These are phyloP conservation scores for Hypseocharis bilobata DNA, from an alignment of 441 rosid species.

Conservation along the genomic window DNA sequence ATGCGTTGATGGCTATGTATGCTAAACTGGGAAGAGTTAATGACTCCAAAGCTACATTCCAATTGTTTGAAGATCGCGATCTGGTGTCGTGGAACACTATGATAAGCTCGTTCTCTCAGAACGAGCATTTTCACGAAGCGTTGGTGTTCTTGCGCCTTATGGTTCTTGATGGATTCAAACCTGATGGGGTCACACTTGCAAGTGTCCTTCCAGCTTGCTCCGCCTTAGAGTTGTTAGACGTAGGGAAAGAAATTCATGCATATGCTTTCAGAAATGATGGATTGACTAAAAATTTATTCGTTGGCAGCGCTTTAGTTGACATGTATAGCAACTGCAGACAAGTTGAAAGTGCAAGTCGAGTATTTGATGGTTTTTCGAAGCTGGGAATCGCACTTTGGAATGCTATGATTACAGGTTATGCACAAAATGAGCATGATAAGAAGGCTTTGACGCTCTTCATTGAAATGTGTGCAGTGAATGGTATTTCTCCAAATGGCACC, in stretches of 20 bases:
- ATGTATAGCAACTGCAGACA: conserved; percentile 73
- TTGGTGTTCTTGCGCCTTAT: conserved; percentile 38
- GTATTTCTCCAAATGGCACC: conserved; percentile 61
- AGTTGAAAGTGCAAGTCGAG: conserved; percentile 50
- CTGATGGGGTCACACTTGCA: conserved; percentile 67
- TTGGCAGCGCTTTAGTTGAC: conserved; percentile 81
- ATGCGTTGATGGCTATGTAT: conserved; percentile 72
- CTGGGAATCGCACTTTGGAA: conserved; percentile 61
- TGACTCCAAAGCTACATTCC: conserved; percentile 38
- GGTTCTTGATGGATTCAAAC: conserved; percentile 51
- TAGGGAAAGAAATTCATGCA: conserved; percentile 75
- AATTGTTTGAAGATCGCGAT: conserved; percentile 49
- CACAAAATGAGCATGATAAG: conserved; percentile 55
- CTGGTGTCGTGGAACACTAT: conserved; percentile 79
- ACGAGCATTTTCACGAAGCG: conserved; percentile 51
- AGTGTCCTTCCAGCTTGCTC: conserved; percentile 86
- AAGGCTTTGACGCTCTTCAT: conserved; percentile 58
- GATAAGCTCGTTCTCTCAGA: conserved; percentile 60
- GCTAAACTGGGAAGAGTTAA: conserved; percentile 51
- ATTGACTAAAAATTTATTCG: conserved; percentile 56
- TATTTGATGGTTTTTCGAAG: conserved; percentile 43
- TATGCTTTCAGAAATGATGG: conserved; percentile 55
- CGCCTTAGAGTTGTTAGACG: conserved; percentile 42
- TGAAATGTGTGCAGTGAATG: conserved; percentile 53
- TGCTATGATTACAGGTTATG: conserved; percentile 85